A percentile compares a stretch with the other conserved stretches of the same genome.
Evolutionary conservation across 192 early-diverging fungal species (phyloP).

Genomic region (Physocladia obscura): DNA sequence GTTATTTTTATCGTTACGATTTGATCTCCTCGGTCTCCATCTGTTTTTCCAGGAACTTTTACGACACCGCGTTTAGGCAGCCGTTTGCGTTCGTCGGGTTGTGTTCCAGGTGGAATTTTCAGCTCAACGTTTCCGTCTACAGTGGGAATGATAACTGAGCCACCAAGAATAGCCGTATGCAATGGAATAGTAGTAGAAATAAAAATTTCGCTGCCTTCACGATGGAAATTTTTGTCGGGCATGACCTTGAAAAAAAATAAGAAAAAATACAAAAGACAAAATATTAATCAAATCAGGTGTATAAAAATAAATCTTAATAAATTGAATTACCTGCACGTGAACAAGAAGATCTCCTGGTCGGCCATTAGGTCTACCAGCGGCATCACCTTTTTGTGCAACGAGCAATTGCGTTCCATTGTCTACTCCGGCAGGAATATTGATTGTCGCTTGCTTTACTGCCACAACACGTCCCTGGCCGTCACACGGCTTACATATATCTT

Average conservation of each 20-base stretch:
- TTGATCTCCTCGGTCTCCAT: conserved; percentile 79
- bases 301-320: conserved; percentile 29
- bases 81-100: conserved; percentile 82
- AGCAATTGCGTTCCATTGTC: conserved; percentile 81
- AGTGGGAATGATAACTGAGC: conserved; percentile 81
- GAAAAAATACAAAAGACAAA: conserved; percentile 15
- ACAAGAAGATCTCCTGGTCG: conserved; percentile 82
- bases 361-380: conserved; percentile 70
- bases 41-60: conserved; percentile 45
- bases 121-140: conserved; percentile 96
- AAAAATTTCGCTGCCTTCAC: conserved; percentile 80
- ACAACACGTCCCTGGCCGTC: conserved; percentile 78
- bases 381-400: conserved; percentile 79
- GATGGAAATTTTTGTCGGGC: conserved; percentile 67
- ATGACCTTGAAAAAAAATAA: conserved; percentile 52
- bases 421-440: conserved; percentile 77
- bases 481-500: conserved; percentile 74
- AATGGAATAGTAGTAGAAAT: conserved; percentile 77
- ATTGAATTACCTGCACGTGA: no score
- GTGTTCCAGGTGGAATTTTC: conserved; percentile 78
- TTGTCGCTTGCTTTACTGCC: conserved; percentile 65
- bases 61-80: conserved; percentile 78
- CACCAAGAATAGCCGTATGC: conserved; percentile 84
- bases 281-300: conserved; percentile 3
- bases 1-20: conserved; percentile 82